phyloP scores from a whole-genome alignment of 208 protist genomes.

The Angomonas deanei region DNA sequence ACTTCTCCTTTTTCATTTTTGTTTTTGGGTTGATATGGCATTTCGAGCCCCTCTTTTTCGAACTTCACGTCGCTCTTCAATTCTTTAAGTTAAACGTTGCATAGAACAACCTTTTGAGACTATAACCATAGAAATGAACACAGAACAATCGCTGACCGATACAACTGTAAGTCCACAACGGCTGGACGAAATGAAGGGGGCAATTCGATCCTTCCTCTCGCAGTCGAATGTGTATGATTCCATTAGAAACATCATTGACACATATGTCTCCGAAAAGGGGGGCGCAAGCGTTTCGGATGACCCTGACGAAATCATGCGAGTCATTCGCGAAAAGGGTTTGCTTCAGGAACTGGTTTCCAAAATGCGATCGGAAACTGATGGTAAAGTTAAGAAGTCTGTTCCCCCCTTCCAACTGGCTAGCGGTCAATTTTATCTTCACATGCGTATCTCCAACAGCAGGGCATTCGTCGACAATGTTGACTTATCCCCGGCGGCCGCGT shows the following conservation, averaged over 20 bases:
- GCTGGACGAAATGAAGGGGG: constrained; percentile 37
- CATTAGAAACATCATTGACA: constrained; percentile 85
- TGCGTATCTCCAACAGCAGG: constrained; percentile 68
- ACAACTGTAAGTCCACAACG: constrained; percentile 19
- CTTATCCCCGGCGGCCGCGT: constrained; percentile 17
- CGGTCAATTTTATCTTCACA: constrained; percentile 61
- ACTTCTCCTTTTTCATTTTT: neutral
- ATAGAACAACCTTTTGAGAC: no score
- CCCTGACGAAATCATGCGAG: constrained; percentile 72
- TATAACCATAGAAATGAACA: no score
- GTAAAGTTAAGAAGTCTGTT: neutral
- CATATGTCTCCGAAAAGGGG: constrained; percentile 69
- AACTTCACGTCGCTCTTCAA: no score
- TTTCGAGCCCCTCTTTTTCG: no score
- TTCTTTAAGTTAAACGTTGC: no score
- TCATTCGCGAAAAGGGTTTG: constrained; percentile 81
- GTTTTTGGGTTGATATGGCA: neutral
- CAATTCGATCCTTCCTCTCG: constrained; percentile 81
- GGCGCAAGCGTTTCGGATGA: constrained; percentile 24
- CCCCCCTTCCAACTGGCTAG: neutral
- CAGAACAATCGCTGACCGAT: constrained; percentile 4
- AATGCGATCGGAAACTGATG: constrained; percentile 26
- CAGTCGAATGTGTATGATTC: constrained; percentile 81
- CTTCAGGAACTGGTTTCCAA: constrained; percentile 62
- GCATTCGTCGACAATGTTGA: constrained; percentile 92